Base-by-base conservation (phyloP, 2,329 filamentous ascomycete genomes). In the Xylariaceae sp. region DNA sequence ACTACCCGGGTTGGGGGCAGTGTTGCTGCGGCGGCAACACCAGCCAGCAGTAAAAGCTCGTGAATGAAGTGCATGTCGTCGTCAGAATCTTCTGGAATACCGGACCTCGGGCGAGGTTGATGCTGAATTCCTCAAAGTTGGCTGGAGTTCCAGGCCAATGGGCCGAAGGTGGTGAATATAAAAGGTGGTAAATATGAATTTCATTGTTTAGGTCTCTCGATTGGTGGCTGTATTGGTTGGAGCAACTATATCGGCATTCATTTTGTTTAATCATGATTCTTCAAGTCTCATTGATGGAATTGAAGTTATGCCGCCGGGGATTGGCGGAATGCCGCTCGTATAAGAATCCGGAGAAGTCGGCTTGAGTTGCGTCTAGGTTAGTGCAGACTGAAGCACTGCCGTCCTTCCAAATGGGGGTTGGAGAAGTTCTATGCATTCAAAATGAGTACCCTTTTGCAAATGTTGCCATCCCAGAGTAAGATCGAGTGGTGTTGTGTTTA, bases 221-320 rank as follows among this genome's bases (percentile, higher is more conserved):
- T 23, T 2, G 23, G 23, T 23, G n/a, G n/a, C n/a, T n/a, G n/a
- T n/a, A n/a, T n/a, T n/a, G n/a, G n/a, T n/a, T n/a, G n/a, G n/a
- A n/a, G n/a, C n/a, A n/a, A n/a, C n/a, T n/a, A n/a, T n/a, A n/a
- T n/a, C n/a, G n/a, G n/a, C n/a, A n/a, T n/a, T n/a, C n/a, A n/a
- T n/a, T n/a, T n/a, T n/a, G n/a, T n/a, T n/a, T n/a, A n/a, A n/a
- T n/a, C 34, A 15, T 15, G 3, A 10, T n/a, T 39, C 47, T 17
- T 13, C n/a, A 23, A 34, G 45, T 58, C 15, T 60, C 17, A 62
- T 61, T 61, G 61, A 63, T 56, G 61, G 61, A 58, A 58, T 63
- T 56, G 44, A 18, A 63, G 49, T 57, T 57, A 51, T 9, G 60
- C 58, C 54, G 60, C 35, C 35, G 3, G 17, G 56, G 56, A 58